A percentile compares a stretch with the other conserved stretches of the same genome.
Evolutionary conservation across 78 protist genomes (phyloP).

Genomic region (Cavenderia fasciculata): DNA sequence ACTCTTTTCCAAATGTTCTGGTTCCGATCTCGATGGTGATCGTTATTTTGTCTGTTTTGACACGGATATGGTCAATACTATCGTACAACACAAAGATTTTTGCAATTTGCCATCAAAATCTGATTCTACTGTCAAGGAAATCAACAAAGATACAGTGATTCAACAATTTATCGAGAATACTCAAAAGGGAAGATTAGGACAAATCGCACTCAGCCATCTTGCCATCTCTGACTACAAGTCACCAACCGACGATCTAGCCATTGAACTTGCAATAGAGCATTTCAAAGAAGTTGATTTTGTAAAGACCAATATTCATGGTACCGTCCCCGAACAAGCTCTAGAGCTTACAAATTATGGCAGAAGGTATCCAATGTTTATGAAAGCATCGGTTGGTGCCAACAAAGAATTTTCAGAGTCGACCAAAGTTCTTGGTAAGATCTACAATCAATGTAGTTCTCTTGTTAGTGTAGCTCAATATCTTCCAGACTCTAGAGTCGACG

Average conservation of each 20-base stretch:
- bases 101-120: not conserved
- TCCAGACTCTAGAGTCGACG: slow-evolving; percentile 7
- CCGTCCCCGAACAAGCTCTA: not conserved
- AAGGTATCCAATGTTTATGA: slow-evolving; percentile 9
- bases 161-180: slow-evolving; percentile 1
- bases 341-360: not conserved
- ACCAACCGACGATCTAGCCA: not conserved
- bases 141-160: not conserved
- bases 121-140: not conserved
- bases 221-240: not conserved
- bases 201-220: slow-evolving; percentile 54
- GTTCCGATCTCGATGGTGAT: slow-evolving; percentile 86
- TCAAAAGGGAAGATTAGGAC: slow-evolving; percentile 23
- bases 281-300: slow-evolving; percentile 65
- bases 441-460: not conserved
- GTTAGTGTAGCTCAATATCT: not conserved
- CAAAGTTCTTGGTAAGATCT: not conserved
- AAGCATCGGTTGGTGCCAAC: too few species aligned
- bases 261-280: slow-evolving; percentile 41
- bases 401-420: not conserved
- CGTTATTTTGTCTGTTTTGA: slow-evolving; percentile 59
- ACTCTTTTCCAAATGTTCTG: slow-evolving; percentile 36
- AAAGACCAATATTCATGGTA: slow-evolving; percentile 74
- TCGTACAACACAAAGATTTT: not conserved
- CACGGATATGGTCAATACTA: not conserved